Evolutionary conservation across 192 early-diverging fungal species (phyloP).

Genomic region (Coemansia sp.): DNA sequence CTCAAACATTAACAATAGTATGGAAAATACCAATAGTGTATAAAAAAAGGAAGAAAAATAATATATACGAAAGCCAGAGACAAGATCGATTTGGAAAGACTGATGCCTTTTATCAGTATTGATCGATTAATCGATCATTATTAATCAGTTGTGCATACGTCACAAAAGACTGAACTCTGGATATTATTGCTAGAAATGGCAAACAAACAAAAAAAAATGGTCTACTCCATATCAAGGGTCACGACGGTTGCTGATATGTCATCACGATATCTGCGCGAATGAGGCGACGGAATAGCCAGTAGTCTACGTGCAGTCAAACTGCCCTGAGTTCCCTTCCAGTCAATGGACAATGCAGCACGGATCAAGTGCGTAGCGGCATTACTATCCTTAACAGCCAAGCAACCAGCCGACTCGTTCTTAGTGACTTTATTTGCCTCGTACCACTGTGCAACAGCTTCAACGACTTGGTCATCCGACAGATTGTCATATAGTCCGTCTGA

Average conservation of each 20-base stretch:
- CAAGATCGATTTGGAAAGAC: too few species aligned
- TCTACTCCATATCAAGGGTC: slow-evolving; percentile 33
- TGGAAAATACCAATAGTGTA: slow-evolving; percentile 2
- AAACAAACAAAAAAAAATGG: not conserved
- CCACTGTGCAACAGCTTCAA: slow-evolving; percentile 45
- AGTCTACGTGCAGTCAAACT: slow-evolving; percentile 61
- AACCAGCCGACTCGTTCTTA: not conserved
- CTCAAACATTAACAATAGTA: slow-evolving; percentile 26
- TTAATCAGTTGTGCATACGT: too few species aligned
- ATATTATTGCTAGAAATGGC: not conserved
- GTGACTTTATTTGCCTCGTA: slow-evolving; percentile 31
- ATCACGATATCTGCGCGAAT: slow-evolving; percentile 69
- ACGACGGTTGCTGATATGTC: slow-evolving; percentile 80
- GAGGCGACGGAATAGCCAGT: slow-evolving; percentile 66
- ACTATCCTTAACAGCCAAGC: slow-evolving; percentile 38
- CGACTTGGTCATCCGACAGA: slow-evolving; percentile 64
- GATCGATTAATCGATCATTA: too few species aligned
- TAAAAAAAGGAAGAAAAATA: not conserved
- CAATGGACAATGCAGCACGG: slow-evolving; percentile 58
- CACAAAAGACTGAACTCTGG: too few species aligned
- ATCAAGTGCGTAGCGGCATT: slow-evolving; percentile 75
- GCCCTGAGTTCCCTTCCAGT: slow-evolving; percentile 58
- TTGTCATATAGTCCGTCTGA: slow-evolving; percentile 84
- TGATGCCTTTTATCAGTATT: too few species aligned
- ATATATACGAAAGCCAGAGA: not conserved